phyloP scores from a whole-genome alignment of 2,329 filamentous ascomycete genomes.

The Botrytis porri region DNA sequence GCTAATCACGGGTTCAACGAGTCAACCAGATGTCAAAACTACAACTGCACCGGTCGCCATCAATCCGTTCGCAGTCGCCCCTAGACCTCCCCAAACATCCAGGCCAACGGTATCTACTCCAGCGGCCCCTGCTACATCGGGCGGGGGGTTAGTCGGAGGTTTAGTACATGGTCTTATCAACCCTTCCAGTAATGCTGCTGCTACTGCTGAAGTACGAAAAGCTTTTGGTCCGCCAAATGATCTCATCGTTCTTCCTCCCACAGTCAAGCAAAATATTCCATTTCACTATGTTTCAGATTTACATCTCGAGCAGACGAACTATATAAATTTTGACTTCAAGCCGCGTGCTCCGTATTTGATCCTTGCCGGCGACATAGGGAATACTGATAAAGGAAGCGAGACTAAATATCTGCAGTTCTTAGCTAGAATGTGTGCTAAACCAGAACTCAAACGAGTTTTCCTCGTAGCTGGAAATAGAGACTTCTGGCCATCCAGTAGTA shows the following conservation, averaged over 20 bases:
- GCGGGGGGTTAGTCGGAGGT: background rate
- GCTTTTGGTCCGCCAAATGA: background rate
- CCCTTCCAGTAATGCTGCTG: background rate
- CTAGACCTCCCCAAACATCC: background rate
- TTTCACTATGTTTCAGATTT: constrained; percentile 16
- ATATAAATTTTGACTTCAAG: background rate
- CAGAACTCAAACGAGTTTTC: background rate
- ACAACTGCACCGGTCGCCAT: background rate
- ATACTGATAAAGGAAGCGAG: background rate
- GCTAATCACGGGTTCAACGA: background rate
- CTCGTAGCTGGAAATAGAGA: constrained; percentile 7
- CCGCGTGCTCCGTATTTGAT: background rate
- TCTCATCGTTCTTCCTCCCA: background rate
- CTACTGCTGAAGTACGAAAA: background rate
- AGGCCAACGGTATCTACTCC: background rate
- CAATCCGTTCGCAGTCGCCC: background rate
- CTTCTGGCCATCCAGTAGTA: background rate
- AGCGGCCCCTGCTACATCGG: background rate
- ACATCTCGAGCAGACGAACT: constrained; percentile 6
- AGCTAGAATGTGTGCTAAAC: constrained; percentile 9
- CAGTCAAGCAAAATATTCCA: background rate
- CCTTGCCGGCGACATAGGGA: background rate
- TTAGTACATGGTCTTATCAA: background rate
- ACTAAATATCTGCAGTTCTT: background rate
- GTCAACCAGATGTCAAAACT: background rate